phyloP scores from a whole-genome alignment of 2,329 filamentous ascomycete genomes.

The Calycina herbarum region DNA sequence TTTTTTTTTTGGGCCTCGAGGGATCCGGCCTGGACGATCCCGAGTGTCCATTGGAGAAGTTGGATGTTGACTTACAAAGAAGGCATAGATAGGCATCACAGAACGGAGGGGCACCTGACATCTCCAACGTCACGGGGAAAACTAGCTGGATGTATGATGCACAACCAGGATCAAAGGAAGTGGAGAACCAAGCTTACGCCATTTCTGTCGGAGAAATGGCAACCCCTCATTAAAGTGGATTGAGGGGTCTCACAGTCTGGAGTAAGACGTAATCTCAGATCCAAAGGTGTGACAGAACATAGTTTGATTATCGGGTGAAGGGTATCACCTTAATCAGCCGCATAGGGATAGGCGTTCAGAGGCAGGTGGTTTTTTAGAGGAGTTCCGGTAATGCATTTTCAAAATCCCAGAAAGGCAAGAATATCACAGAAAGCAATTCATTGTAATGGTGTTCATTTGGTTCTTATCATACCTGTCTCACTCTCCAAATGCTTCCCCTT shows the following conservation, averaged over 20 bases:
- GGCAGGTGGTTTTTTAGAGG: not conserved
- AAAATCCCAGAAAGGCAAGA: not conserved
- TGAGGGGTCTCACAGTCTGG: not conserved
- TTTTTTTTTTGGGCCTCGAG: no score
- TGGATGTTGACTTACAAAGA: no score
- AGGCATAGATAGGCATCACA: no score
- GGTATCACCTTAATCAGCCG: not conserved
- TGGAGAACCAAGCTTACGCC: not conserved
- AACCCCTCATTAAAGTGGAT: not conserved
- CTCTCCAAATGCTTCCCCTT: not conserved
- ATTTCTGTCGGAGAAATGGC: not conserved
- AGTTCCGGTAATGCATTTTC: not conserved
- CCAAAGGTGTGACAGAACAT: not conserved
- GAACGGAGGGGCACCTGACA: no score
- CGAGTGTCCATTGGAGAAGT: no score
- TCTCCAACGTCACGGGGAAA: no score
- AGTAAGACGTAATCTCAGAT: not conserved
- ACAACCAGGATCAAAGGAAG: not conserved
- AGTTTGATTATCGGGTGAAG: no score
- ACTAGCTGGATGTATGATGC: not conserved
- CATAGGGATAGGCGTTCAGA: not conserved
- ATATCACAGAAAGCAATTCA: not conserved
- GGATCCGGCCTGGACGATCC: no score
- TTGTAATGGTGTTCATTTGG: not conserved
- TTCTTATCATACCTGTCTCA: conserved; percentile 9